phyloP scores from a whole-genome alignment of 1,284 basidiomycete genomes.

The Schizophyllum amplum region DNA sequence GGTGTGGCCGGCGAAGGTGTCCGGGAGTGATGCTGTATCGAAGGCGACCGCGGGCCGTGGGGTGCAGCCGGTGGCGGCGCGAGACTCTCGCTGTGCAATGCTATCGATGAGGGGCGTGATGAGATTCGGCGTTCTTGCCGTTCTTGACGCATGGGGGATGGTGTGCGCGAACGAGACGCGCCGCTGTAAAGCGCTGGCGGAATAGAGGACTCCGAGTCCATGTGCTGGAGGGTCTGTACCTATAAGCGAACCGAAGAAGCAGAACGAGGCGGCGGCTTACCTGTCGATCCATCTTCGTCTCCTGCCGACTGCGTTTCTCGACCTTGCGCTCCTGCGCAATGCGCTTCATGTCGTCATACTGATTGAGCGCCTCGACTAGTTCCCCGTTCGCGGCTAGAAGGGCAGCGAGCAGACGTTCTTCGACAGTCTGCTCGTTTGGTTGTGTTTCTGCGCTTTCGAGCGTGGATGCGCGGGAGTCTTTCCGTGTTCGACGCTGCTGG shows the following conservation, averaged over 20 bases:
- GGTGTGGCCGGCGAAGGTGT: conserved; percentile 32
- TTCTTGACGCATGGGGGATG: conserved; percentile 4
- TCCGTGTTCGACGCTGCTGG: conserved; percentile 3
- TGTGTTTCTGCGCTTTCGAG: conserved; percentile 18
- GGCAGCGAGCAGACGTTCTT: conserved; percentile 56
- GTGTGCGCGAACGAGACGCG: conserved; percentile 7
- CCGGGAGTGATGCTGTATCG: conserved; percentile 34
- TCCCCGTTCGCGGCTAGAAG: conserved; percentile 56
- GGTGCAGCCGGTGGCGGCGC: conserved; percentile 60
- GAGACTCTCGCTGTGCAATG: conserved; percentile 27
- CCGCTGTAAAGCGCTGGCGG: conserved; percentile 4
- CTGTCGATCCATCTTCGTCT: conserved; percentile 45
- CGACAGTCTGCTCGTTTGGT: conserved; percentile 38
- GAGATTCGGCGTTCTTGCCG: conserved; percentile 6
- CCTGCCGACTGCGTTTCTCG: conserved; percentile 53
- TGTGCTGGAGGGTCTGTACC: conserved; percentile 9
- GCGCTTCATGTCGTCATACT: conserved; percentile 58
- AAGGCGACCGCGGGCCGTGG: conserved; percentile 60
- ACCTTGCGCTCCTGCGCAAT: conserved; percentile 55
- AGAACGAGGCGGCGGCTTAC: conserved; percentile 27
- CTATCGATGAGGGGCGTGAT: conserved; percentile 9
- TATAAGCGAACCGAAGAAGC: conserved; percentile 16
- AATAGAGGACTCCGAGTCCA: conserved; percentile 1
- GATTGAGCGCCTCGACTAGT: conserved; percentile 31
- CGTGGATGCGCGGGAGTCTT: conserved; percentile 10